phyloP scores from a whole-genome alignment of 108 stramenopile genomes.

The Aurantiochytrium sp. region DNA sequence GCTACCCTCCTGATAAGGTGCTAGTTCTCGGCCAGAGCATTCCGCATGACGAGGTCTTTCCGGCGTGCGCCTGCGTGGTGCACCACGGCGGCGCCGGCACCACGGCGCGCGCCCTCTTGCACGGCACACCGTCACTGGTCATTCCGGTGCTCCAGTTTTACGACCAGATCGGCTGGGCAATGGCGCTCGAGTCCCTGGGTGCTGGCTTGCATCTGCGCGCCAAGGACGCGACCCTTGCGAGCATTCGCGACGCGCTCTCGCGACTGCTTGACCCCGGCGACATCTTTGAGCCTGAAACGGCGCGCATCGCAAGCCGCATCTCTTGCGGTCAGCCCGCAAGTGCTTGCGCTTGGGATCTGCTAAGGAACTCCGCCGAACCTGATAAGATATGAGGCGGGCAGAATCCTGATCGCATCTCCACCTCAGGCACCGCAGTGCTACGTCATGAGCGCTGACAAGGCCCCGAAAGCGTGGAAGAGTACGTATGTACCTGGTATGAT shows the following conservation, averaged over 20 bases:
- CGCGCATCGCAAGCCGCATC: too few relatives aligned
- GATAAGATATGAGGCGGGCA: too few relatives aligned
- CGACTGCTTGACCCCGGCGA: not conserved
- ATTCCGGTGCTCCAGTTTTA: not conserved
- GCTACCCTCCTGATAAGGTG: too few relatives aligned
- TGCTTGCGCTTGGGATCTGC: too few relatives aligned
- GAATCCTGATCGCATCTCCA: too few relatives aligned
- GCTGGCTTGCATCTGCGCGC: not conserved
- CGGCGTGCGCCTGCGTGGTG: not conserved
- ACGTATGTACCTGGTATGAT: too few relatives aligned
- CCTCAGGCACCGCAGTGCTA: too few relatives aligned
- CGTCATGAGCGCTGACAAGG: too few relatives aligned
- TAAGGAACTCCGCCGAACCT: too few relatives aligned
- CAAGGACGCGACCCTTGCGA: not conserved
- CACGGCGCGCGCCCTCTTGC: not conserved
- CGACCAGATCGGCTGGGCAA: not conserved
- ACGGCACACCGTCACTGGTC: not conserved
- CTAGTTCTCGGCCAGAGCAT: too few relatives aligned
- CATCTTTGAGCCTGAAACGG: not conserved
- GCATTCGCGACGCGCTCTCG: not conserved
- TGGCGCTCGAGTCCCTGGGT: not conserved
- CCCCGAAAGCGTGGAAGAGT: too few relatives aligned
- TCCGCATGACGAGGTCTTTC: not conserved
- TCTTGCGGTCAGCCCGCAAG: too few relatives aligned
- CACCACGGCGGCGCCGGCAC: slow-evolving; percentile 22